These are phyloP conservation scores for Suillus plorans DNA, from an alignment of 768 basidiomycete genomes.

Conservation along the genomic window DNA sequence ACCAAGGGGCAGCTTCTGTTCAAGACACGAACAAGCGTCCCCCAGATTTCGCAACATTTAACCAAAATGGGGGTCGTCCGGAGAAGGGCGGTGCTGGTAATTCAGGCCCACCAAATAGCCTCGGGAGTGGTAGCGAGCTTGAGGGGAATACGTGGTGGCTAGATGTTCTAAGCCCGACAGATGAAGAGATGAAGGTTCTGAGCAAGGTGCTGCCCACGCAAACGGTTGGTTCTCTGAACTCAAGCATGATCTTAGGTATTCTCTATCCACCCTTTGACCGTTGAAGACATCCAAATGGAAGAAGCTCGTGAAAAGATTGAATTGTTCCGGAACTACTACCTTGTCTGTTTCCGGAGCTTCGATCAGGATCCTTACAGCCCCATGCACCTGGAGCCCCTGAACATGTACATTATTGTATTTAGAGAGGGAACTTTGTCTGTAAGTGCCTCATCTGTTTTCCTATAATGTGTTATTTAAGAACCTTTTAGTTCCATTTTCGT, in stretches of 20 bases:
- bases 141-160: constrained; percentile 96
- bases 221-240: constrained; percentile 3
- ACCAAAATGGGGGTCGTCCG: constrained; percentile 18
- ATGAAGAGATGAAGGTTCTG: constrained; percentile 97
- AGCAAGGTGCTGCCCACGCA: constrained; percentile 62
- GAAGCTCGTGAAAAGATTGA: constrained; percentile 99
- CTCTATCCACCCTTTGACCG: constrained; percentile 94
- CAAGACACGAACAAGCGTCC: background rate
- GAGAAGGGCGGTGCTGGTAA: constrained; percentile 17
- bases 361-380: constrained; percentile 98
- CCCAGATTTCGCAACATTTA: constrained; percentile 6
- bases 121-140: constrained; percentile 37
- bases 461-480: background rate
- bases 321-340: constrained; percentile 96
- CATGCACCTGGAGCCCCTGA: constrained; percentile 94
- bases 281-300: constrained; percentile 99
- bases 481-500: constrained; percentile 86
- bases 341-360: constrained; percentile 98
- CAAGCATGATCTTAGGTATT: constrained; percentile 65
- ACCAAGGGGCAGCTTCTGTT: background rate
- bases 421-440: constrained; percentile 95
- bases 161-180: constrained; percentile 90
- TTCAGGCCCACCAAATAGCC: constrained; percentile 19
- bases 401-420: constrained; percentile 99
- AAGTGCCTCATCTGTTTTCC: constrained; percentile 28